These are phyloP conservation scores for Skeletonema tropicum DNA, from an alignment of 108 stramenopile species.

Conservation along the genomic window DNA sequence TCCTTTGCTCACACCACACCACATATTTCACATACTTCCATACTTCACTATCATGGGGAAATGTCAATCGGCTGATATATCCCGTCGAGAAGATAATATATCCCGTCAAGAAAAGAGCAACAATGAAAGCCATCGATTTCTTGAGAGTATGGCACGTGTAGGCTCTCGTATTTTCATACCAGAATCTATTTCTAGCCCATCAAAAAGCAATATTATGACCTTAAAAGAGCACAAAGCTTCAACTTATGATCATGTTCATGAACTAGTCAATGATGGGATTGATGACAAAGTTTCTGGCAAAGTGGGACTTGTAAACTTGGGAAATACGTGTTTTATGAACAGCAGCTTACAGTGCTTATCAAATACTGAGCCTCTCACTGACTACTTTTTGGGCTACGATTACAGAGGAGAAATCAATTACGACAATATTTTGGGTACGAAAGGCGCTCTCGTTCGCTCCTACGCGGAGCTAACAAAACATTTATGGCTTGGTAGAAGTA, in stretches of 20 bases:
- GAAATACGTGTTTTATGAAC: conserved; percentile 91
- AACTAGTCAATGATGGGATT: conserved; percentile 28
- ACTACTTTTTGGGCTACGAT: conserved; percentile 81
- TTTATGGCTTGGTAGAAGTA: conserved; percentile 78
- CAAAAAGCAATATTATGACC: neutral
- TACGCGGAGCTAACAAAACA: conserved; percentile 52
- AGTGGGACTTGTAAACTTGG: conserved; percentile 63
- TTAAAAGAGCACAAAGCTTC: conserved; percentile 28
- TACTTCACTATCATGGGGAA: neutral
- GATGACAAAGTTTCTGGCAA: conserved; percentile 6
- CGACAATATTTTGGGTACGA: conserved; percentile 48
- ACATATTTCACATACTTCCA: too few relatives aligned
- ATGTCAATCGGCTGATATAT: neutral
- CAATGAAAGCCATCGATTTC: neutral
- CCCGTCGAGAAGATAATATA: neutral
- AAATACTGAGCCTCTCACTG: conserved; percentile 81
- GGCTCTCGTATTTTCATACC: conserved; percentile 17
- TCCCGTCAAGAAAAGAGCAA: neutral
- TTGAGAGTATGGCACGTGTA: conserved; percentile 26
- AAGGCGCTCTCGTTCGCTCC: neutral
- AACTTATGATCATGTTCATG: conserved; percentile 42
- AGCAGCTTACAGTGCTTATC: conserved; percentile 85
- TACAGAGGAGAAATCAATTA: conserved; percentile 80
- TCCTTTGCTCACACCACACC: too few relatives aligned
- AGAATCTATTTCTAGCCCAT: neutral